phyloP scores from a whole-genome alignment of 352 stramenopile species.

The Phytophthora europaea region DNA sequence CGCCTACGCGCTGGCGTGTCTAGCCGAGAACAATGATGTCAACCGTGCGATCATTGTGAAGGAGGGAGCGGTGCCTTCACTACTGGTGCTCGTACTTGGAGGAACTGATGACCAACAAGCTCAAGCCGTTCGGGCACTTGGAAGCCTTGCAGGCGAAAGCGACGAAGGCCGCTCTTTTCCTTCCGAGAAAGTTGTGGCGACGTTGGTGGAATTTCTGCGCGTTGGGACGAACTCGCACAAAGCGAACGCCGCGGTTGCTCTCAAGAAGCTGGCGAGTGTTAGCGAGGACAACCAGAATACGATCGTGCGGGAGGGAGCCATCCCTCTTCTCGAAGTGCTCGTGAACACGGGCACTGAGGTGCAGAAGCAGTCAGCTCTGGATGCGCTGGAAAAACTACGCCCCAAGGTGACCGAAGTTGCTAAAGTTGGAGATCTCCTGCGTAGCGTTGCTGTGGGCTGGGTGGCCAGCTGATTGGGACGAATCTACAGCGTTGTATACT shows the following conservation, averaged over 20 bases:
- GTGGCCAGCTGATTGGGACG: not conserved
- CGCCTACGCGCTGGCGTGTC: slow-evolving; percentile 11
- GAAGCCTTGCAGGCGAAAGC: not conserved
- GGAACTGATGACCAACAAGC: slow-evolving; percentile 17
- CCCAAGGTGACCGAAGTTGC: not conserved
- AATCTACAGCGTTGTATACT: not conserved
- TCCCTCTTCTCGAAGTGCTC: slow-evolving; percentile 16
- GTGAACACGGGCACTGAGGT: not conserved
- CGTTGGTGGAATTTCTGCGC: slow-evolving; percentile 11
- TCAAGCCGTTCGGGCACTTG: slow-evolving; percentile 11
- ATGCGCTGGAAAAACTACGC: slow-evolving; percentile 3
- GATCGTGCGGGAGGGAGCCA: slow-evolving; percentile 12
- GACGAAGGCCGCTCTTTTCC: not conserved
- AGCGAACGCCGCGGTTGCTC: slow-evolving; percentile 5
- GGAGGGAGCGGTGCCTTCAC: slow-evolving; percentile 14
- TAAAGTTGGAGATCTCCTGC: not conserved
- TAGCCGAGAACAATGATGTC: slow-evolving; percentile 17
- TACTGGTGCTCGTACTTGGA: slow-evolving; percentile 1
- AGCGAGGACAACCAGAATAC: slow-evolving; percentile 11
- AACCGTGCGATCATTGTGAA: slow-evolving; percentile 9
- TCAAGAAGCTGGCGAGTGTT: slow-evolving; percentile 10
- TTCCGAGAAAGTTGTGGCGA: not conserved
- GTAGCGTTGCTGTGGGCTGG: slow-evolving; percentile 11
- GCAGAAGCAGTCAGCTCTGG: slow-evolving; percentile 6
- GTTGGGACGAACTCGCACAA: slow-evolving; percentile 15